Evolutionary conservation across 306 rosid species (phyloP), one percentile per base, ranked within the genome.

Genomic region (Begonia fuchsioides): DNA sequence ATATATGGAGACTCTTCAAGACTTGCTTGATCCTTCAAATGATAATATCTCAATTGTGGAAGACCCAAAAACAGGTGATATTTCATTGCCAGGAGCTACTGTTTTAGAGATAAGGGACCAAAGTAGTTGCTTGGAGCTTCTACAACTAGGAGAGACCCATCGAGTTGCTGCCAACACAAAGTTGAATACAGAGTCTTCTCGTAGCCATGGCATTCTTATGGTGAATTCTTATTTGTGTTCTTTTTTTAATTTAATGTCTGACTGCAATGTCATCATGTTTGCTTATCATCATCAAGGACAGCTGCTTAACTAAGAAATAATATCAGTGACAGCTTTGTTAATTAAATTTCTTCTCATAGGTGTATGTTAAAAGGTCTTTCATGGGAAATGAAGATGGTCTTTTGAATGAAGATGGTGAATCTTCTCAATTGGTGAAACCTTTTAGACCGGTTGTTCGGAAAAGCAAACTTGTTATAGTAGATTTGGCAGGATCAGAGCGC

Each of bases 401-500:
- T 54, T 70, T 75, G 13, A 66, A 60, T 60, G 84, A 84, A 72
- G 83, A 81, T 61, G 81, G 86, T 9, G 95, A 74, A 12, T 15
- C 78, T 41, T 72, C 95, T 49, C 86, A 72, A 62, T 69, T 81
- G 67, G 75, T 64, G 48, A 83, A 82, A 72, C 81, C 84, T 54
- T 78, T 72, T 51, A 78, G 65, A 62, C 92, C 97, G 62, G 70
- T 88, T 64, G 69, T 88, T 51, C 80, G 93, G 56, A 88, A 76
- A 70, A 88, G 95, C 77, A 88, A 88, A 79, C 76, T 88, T 47
- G 90, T 88, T 57, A 77, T 84, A 65, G 97, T 88, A 63, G 97
- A 88, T 81, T 75, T 88, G 67, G 97, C 97, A 32, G 97, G 97
- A 62, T 88, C 97, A 11, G 97, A 88, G 84, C 94, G 97, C 49